A percentile compares a stretch with the other conserved stretches of the same genome.
phyloP scores from a whole-genome alignment of 2,329 filamentous ascomycete genomes.

The Huntiella savannae region DNA sequence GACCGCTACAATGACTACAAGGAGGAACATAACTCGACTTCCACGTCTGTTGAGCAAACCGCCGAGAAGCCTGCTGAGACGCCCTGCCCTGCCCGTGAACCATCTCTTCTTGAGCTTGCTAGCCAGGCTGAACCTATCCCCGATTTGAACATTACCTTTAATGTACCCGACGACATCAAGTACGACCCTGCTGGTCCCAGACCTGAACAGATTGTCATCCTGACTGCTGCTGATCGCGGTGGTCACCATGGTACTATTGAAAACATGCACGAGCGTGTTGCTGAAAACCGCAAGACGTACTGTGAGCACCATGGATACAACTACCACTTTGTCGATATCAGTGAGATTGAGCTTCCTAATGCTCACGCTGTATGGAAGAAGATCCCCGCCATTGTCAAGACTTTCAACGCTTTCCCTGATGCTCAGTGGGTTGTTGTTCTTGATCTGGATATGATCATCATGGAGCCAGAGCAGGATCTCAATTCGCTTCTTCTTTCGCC shows the following conservation, averaged over 20 bases:
- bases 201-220: slow-evolving; percentile 8
- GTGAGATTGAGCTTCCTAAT: slow-evolving; percentile 10
- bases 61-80: not conserved
- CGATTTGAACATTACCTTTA: slow-evolving; percentile 8
- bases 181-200: slow-evolving; percentile 9
- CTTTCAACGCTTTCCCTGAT: slow-evolving; percentile 10
- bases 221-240: slow-evolving; percentile 10
- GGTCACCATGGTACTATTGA: slow-evolving; percentile 10
- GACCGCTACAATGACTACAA: not conserved
- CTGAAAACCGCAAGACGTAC: slow-evolving; percentile 10
- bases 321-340: slow-evolving; percentile 11
- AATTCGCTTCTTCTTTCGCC: slow-evolving; percentile 11
- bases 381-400: slow-evolving; percentile 10
- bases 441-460: slow-evolving; percentile 11
- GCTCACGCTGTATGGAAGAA: slow-evolving; percentile 10
- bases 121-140: slow-evolving; percentile 1
- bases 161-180: slow-evolving; percentile 8
- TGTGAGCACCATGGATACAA: slow-evolving; percentile 11
- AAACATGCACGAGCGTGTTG: slow-evolving; percentile 10
- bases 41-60: not conserved
- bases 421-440: slow-evolving; percentile 11
- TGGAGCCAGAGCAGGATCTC: slow-evolving; percentile 7
- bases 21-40: not conserved
- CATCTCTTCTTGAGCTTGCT: slow-evolving; percentile 7
- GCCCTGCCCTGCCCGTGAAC: not conserved